A percentile compares a stretch with the other conserved stretches of the same genome.
Conservation (phyloP, 202 grass and related monocot species). For the Zoysia matrella region DNA sequence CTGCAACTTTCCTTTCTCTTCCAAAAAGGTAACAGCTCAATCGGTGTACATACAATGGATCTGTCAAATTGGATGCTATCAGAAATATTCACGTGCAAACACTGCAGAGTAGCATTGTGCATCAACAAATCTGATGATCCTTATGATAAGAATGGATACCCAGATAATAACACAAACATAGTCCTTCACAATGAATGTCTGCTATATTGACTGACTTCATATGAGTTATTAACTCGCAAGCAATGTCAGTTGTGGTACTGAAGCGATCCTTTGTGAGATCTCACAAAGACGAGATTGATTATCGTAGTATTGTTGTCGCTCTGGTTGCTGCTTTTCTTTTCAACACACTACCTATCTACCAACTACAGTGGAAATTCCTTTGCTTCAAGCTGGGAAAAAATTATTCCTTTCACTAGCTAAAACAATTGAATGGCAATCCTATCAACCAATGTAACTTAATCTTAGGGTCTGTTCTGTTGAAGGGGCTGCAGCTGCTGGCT, state of each 20-base stretch:
- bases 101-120: background rate
- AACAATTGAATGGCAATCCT: background rate
- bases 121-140: slow-evolving; percentile 20
- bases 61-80: slow-evolving; percentile 55
- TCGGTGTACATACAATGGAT: slow-evolving; percentile 90
- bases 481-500: too few species aligned
- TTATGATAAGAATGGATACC: background rate
- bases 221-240: background rate
- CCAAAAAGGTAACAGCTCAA: slow-evolving; percentile 92
- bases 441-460: background rate
- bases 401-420: background rate
- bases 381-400: slow-evolving; percentile 16
- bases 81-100: slow-evolving; percentile 19
- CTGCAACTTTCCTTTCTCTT: slow-evolving; percentile 94
- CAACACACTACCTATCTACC: background rate
- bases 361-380: slow-evolving; percentile 1
- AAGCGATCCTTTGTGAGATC: background rate
- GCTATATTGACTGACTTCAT: background rate
- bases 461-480: too few species aligned
- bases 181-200: background rate
- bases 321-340: background rate
- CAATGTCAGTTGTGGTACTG: background rate
- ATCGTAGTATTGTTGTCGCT: background rate
- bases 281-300: slow-evolving; percentile 6
- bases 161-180: background rate